A percentile compares a stretch with the other conserved stretches of the same genome.
These are phyloP conservation scores for Trypanosoma grayi DNA, from an alignment of 208 protist species.

Conservation along the genomic window DNA sequence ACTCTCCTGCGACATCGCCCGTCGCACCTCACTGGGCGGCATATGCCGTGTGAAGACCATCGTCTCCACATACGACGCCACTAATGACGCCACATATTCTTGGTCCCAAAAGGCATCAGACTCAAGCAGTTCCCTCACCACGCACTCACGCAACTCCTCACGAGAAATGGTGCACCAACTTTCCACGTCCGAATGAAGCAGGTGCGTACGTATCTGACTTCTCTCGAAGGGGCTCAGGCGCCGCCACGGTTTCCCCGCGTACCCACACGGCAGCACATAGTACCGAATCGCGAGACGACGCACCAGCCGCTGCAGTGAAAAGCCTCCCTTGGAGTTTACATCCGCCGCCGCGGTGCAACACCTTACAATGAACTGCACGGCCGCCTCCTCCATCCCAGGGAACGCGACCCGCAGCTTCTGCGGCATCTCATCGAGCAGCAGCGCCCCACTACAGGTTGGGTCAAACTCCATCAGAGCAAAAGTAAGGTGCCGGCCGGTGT, in stretches of 20 bases:
- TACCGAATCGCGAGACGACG: conserved; percentile 5
- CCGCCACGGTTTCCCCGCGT: conserved; percentile 2
- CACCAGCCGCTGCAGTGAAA: conserved; percentile 8
- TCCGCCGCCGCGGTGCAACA: conserved; percentile 8
- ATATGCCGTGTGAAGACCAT: neutral
- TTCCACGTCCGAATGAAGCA: neutral
- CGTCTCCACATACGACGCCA: neutral
- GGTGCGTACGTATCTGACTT: neutral
- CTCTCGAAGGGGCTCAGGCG: conserved; percentile 4
- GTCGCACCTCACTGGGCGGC: neutral
- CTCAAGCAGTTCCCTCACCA: neutral
- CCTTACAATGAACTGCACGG: neutral
- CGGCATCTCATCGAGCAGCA: conserved; percentile 2
- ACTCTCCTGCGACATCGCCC: conserved; percentile 1
- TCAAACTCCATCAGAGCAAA: neutral
- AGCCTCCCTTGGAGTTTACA: neutral
- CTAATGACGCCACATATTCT: neutral
- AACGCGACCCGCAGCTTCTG: neutral
- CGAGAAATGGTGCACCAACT: neutral
- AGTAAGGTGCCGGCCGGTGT: conserved; percentile 1
- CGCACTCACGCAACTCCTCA: neutral
- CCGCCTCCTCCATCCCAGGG: neutral
- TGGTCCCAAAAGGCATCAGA: conserved; percentile 11
- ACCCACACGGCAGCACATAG: conserved; percentile 2
- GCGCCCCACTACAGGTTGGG: neutral